Evolutionary conservation across 2,329 filamentous ascomycete species (phyloP).

Genomic region (Xylariaceae sp.): DNA sequence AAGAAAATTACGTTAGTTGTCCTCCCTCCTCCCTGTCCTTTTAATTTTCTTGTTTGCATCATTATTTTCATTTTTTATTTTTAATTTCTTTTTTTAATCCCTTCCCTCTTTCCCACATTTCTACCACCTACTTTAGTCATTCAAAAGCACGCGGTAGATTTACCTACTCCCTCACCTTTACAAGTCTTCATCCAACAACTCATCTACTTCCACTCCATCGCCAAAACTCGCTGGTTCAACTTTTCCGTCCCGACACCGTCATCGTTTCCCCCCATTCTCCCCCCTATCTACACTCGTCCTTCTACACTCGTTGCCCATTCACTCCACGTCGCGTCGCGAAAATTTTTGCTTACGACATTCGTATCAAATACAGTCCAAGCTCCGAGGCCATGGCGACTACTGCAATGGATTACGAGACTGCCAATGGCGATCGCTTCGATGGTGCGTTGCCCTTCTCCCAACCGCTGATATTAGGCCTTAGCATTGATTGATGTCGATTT

Average conservation of each 20-base stretch:
- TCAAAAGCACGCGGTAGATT: constrained; percentile 11
- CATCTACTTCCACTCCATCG: not conserved
- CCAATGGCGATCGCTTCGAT: constrained; percentile 68
- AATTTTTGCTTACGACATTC: constrained; percentile 21
- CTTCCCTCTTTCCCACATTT: constrained; percentile 5
- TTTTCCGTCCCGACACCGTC: constrained; percentile 6
- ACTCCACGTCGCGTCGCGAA: constrained; percentile 12
- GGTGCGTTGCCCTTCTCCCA: constrained; percentile 47
- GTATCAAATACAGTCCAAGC: constrained; percentile 8
- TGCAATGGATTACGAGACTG: constrained; percentile 72
- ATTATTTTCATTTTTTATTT: not conserved
- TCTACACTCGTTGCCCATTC: not conserved
- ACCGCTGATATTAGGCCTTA: not conserved
- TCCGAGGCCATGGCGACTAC: constrained; percentile 59
- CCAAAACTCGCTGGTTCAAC: not conserved
- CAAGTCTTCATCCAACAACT: not conserved
- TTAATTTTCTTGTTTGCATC: too few species aligned
- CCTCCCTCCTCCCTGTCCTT: too few species aligned
- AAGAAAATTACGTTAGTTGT: too few species aligned
- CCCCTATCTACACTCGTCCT: constrained; percentile 6
- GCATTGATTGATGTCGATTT: constrained; percentile 19
- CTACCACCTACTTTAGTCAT: constrained; percentile 4
- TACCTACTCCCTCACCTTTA: constrained; percentile 1
- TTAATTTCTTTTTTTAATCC: not conserved
- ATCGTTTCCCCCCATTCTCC: not conserved